A percentile compares a stretch with the other conserved stretches of the same genome.
phyloP scores from a whole-genome alignment of 1,139 yeast genomes.

The Protomyces inouyei region DNA sequence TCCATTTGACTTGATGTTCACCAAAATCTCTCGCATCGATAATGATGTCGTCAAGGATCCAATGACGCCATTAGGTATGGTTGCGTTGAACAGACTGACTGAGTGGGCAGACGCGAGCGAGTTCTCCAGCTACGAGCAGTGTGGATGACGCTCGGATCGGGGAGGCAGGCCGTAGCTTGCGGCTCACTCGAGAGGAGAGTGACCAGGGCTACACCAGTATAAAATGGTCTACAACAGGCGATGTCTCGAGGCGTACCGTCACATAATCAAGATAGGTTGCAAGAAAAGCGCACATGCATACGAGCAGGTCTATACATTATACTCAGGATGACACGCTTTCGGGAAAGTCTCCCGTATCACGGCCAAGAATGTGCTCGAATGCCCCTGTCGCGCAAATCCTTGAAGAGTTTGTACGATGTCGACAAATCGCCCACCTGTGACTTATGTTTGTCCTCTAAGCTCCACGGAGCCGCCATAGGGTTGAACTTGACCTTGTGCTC shows the following conservation, averaged over 20 bases:
- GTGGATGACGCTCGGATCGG: neutral
- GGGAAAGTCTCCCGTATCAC: neutral
- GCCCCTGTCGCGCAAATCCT: neutral
- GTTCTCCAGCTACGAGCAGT: conserved; percentile 17
- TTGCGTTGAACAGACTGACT: conserved; percentile 4
- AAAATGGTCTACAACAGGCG: too few species aligned
- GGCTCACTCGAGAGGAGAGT: too few species aligned
- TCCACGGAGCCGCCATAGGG: neutral
- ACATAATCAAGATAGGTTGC: too few species aligned
- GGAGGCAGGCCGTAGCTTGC: neutral
- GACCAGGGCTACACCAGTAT: too few species aligned
- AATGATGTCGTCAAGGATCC: neutral
- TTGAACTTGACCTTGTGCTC: conserved; percentile 10
- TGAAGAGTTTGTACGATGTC: neutral
- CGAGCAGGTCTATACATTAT: too few species aligned
- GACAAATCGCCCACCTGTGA: neutral
- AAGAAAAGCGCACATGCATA: too few species aligned
- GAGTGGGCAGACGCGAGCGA: conserved; percentile 11
- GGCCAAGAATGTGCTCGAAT: neutral
- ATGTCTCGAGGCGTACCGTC: too few species aligned
- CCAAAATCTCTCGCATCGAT: neutral
- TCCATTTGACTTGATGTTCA: conserved; percentile 18
- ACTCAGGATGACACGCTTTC: too few species aligned
- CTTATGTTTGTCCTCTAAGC: neutral
- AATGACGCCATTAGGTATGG: neutral